phyloP scores from a whole-genome alignment of 2,329 filamentous ascomycete species.

The Aspergillus awamori region DNA sequence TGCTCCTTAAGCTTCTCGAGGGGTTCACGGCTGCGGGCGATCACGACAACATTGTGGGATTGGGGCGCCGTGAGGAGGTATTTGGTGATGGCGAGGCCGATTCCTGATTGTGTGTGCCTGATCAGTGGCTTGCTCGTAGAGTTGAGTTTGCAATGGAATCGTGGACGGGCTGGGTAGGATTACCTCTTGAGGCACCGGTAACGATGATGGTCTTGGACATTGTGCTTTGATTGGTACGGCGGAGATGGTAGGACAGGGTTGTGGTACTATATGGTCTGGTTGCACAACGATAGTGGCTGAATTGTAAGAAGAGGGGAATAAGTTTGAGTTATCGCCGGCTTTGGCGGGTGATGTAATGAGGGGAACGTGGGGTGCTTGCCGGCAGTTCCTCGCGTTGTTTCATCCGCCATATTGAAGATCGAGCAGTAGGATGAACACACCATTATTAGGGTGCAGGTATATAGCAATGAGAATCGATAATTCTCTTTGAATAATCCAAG shows the following conservation, averaged over 20 bases:
- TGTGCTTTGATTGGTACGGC: not conserved
- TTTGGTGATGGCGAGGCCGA: constrained; percentile 63
- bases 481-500: too few relatives aligned
- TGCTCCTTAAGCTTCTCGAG: constrained; percentile 57
- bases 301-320: not conserved
- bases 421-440: too few relatives aligned
- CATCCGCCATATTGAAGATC: not conserved
- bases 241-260: not conserved
- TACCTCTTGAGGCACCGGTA: constrained; percentile 66
- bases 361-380: constrained; percentile 4
- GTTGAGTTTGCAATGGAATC: not conserved
- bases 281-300: not conserved
- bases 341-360: constrained; percentile 18
- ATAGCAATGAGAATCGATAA: too few relatives aligned
- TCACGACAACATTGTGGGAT: constrained; percentile 59
- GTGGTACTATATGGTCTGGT: not conserved
- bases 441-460: too few relatives aligned
- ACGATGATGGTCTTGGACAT: constrained; percentile 70
- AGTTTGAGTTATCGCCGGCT: not conserved
- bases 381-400: not conserved
- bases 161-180: not conserved
- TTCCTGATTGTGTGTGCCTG: constrained; percentile 46
- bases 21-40: constrained; percentile 59
- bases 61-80: constrained; percentile 57
- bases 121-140: not conserved